These are phyloP conservation scores for Cornus kousa DNA, from an alignment of 148 eudicot genomes.

Conservation along the genomic window DNA sequence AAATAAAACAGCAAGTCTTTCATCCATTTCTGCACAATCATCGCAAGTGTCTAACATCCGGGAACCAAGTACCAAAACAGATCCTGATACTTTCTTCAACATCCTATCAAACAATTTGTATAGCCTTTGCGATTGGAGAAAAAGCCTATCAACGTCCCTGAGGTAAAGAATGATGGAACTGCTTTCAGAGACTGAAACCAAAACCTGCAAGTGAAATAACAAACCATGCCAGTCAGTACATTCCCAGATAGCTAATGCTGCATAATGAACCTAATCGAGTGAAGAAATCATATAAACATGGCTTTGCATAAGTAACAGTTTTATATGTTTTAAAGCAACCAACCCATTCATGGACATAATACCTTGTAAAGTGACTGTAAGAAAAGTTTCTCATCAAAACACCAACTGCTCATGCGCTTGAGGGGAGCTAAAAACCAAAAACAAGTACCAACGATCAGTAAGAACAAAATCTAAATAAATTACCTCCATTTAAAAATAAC, in stretches of 20 bases:
- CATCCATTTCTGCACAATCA: constrained; percentile 49
- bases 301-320: neutral
- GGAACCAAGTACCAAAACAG: constrained; percentile 77
- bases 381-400: constrained; percentile 74
- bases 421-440: constrained; percentile 31
- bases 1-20: constrained; percentile 51
- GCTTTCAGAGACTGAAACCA: constrained; percentile 55
- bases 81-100: constrained; percentile 60
- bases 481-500: neutral
- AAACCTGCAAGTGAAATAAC: constrained; percentile 42
- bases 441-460: constrained; percentile 10
- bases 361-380: constrained; percentile 88
- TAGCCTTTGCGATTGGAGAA: constrained; percentile 61
- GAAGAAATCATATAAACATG: constrained; percentile 1
- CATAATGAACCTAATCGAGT: neutral
- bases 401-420: constrained; percentile 58
- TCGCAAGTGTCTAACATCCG: constrained; percentile 47
- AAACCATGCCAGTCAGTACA: too few relatives aligned
- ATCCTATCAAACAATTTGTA: constrained; percentile 60
- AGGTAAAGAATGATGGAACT: constrained; percentile 69
- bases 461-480: neutral
- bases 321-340: neutral
- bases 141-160: constrained; percentile 66
- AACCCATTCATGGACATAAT: neutral
- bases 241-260: too few relatives aligned